A percentile compares a stretch with the other conserved stretches of the same genome.
These are phyloP conservation scores for Senecio squalidus DNA, from an alignment of 140 eudicot species.

Conservation along the genomic window DNA sequence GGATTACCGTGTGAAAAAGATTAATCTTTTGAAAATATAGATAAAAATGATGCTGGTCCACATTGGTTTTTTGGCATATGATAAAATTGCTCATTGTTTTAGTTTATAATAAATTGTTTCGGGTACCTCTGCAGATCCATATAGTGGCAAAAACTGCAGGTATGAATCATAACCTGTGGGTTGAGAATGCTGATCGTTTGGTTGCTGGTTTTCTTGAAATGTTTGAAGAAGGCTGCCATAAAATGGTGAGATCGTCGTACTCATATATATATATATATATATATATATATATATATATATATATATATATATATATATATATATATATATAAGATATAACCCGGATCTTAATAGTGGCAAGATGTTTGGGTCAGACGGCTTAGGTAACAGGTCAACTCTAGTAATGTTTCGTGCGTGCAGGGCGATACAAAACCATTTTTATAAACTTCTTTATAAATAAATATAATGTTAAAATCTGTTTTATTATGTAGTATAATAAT, in stretches of 20 bases:
- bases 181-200: conserved; percentile 84
- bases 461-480: too few species aligned
- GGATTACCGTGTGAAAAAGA: not conserved
- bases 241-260: conserved; percentile 37
- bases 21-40: not conserved
- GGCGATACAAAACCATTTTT: not conserved
- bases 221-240: conserved; percentile 86
- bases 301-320: not conserved
- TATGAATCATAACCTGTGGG: conserved; percentile 65
- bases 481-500: too few species aligned
- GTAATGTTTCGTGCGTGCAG: not conserved
- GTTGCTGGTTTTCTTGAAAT: conserved; percentile 91
- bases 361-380: not conserved
- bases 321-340: not conserved
- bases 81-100: not conserved
- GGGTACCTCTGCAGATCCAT: conserved; percentile 43
- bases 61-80: not conserved
- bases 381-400: not conserved
- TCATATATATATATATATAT: not conserved
- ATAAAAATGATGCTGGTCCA: not conserved
- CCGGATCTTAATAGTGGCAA: not conserved
- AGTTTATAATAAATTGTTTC: not conserved
- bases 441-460: too few species aligned
- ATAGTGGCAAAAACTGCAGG: conserved; percentile 68
- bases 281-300: not conserved